A percentile compares a stretch with the other conserved stretches of the same genome.
Conservation (phyloP, 1,139 yeast species). For the Debaryomycetaceae sp. region DNA sequence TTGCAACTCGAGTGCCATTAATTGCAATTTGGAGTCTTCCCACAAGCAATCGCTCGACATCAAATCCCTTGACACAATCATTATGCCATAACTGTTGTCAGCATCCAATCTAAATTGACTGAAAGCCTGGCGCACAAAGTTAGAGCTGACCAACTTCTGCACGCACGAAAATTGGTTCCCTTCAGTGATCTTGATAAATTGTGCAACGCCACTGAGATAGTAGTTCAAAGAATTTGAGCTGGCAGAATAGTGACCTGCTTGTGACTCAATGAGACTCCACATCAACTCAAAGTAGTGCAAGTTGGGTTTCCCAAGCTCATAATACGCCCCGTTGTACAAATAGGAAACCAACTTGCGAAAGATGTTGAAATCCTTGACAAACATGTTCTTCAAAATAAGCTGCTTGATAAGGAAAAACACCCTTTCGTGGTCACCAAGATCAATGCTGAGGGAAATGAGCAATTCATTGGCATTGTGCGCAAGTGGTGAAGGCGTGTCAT, state of each 20-base stretch:
- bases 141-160: constrained; percentile 26
- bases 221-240: constrained; percentile 21
- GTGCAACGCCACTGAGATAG: constrained; percentile 29
- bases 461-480: constrained; percentile 17
- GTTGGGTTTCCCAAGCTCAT: constrained; percentile 20
- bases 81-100: constrained; percentile 35
- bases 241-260: constrained; percentile 21
- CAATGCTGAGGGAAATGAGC: constrained; percentile 29
- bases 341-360: constrained; percentile 31
- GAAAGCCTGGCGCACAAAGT: constrained; percentile 25
- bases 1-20: constrained; percentile 16
- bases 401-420: constrained; percentile 38
- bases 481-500: neutral
- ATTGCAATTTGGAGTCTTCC: neutral
- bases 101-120: constrained; percentile 23
- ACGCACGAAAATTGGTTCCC: constrained; percentile 6
- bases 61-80: constrained; percentile 22
- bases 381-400: constrained; percentile 29
- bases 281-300: constrained; percentile 31
- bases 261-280: constrained; percentile 33
- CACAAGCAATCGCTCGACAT: constrained; percentile 9
- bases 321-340: constrained; percentile 27
- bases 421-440: constrained; percentile 32
- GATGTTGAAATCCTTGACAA: constrained; percentile 25
- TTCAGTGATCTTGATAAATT: constrained; percentile 17